Evolutionary conservation across 148 eudicot species (phyloP), one percentile per base, ranked within the genome.

Genomic region (Fagopyrum esculentum): DNA sequence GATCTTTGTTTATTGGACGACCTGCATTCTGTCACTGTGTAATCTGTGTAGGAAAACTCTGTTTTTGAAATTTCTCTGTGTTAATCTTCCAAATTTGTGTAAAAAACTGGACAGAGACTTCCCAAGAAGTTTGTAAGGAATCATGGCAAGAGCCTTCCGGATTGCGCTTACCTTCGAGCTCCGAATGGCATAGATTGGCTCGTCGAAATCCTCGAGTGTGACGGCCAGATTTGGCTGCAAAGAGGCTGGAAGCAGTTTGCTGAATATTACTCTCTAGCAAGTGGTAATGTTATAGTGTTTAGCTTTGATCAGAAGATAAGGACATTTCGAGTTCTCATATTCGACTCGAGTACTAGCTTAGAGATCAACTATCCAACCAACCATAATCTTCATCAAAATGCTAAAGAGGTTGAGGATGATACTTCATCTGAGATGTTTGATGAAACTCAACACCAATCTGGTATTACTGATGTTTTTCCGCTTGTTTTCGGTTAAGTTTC

Each of bases 81-180:
- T 16, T 51, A 51, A 51, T 51, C 3, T 51, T 51, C 5, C 57
- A 52, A 15, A 52, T 13, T 4, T 57, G 11, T 6, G 63, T 57
- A 8, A 19, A 52, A 57, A 66, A 40, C 15, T 66, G 46, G 71
- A 66, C 71, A 66, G 71, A 66, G 45, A 66, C 12, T 66, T 43
- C 71, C 71, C 40, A 15, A 66, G 8, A 13, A 40, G 71, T 66
- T 66, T 9, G 71, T 43, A 2, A 66, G 6, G 19, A 15, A 40
- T 35, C 71, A 66, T 9, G 71, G 71, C 45, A 66, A 43, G 2
- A 3, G 2, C 19, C 71, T 66, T 17, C 10, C 47, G 19, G 3
- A 6, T 66, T 35, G 1, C 9, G 71, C 47, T 66, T 40, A 35
- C 46, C 71, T 66, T 43, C 45, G 12, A 22, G 71, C 43, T 0